These are phyloP conservation scores for Psophocarpus tetragonolobus DNA, from an alignment of 306 rosid genomes.

Conservation along the genomic window DNA sequence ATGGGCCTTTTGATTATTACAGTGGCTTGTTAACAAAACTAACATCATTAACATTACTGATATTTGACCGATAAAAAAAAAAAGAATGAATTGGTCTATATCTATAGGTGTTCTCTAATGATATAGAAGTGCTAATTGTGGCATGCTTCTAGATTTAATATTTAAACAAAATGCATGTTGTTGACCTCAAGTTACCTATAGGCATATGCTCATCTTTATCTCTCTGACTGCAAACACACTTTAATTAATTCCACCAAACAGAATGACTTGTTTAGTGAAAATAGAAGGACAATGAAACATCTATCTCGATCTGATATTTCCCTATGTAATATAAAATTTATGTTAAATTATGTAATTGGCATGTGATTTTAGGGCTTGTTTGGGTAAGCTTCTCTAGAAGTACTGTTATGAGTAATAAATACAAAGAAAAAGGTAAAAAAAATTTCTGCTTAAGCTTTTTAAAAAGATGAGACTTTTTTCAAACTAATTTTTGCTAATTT, in stretches of 20 bases:
- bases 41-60: too few species aligned
- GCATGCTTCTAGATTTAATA: constrained; percentile 23
- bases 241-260: not conserved
- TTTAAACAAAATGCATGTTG: constrained; percentile 7
- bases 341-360: not conserved
- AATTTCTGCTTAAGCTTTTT: too few species aligned
- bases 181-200: not conserved
- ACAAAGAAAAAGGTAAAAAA: too few species aligned
- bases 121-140: constrained; percentile 16
- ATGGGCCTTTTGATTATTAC: too few species aligned
- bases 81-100: constrained; percentile 23
- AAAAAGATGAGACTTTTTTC: too few species aligned
- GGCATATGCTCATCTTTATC: not conserved
- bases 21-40: too few species aligned
- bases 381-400: too few species aligned
- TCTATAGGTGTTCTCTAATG: constrained; percentile 6
- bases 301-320: not conserved
- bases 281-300: not conserved
- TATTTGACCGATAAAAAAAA: too few species aligned
- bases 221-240: not conserved
- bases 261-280: not conserved
- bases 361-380: not conserved
- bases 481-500: too few species aligned
- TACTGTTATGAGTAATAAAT: too few species aligned
- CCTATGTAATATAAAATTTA: not conserved